Conservation (phyloP, 768 basidiomycete genomes). For the Leccinum obscurum region DNA sequence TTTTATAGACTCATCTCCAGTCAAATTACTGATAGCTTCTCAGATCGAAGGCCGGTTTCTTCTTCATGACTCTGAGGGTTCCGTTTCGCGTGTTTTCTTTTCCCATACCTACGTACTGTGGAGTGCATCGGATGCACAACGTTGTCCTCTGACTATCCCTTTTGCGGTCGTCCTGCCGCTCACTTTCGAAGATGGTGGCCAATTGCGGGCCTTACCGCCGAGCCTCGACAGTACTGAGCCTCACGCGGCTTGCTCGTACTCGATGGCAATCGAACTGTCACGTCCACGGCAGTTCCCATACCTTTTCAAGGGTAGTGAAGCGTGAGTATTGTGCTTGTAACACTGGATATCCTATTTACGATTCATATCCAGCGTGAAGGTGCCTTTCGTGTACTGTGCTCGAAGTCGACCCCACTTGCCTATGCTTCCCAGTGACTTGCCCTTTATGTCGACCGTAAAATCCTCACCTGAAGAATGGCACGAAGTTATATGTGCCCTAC, state of each 20-base stretch:
- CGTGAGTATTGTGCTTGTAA: conserved; percentile 33
- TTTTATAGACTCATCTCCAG: not conserved
- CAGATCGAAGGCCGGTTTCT: conserved; percentile 29
- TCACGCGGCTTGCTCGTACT: conserved; percentile 44
- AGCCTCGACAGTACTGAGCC: conserved; percentile 34
- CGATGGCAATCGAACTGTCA: conserved; percentile 43
- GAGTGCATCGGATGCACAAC: conserved; percentile 12
- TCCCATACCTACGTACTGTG: conserved; percentile 22
- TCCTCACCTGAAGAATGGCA: conserved; percentile 66
- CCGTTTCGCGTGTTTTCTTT: conserved; percentile 18
- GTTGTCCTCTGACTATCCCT: conserved; percentile 37
- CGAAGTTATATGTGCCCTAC: conserved; percentile 47
- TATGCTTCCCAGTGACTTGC: conserved; percentile 42
- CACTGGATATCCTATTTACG: not conserved
- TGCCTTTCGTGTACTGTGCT: conserved; percentile 54
- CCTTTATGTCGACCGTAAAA: conserved; percentile 61
- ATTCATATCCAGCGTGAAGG: conserved; percentile 37
- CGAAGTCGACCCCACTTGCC: conserved; percentile 56
- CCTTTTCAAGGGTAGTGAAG: conserved; percentile 47
- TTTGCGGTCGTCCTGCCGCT: conserved; percentile 49
- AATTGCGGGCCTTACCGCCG: conserved; percentile 47
- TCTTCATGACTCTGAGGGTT: conserved; percentile 14
- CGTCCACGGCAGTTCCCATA: conserved; percentile 41
- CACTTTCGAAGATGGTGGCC: conserved; percentile 40
- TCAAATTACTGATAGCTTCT: not conserved